These are phyloP conservation scores for Eucalyptus cloeziana DNA, from an alignment of 345 rosid genomes.

Conservation along the genomic window DNA sequence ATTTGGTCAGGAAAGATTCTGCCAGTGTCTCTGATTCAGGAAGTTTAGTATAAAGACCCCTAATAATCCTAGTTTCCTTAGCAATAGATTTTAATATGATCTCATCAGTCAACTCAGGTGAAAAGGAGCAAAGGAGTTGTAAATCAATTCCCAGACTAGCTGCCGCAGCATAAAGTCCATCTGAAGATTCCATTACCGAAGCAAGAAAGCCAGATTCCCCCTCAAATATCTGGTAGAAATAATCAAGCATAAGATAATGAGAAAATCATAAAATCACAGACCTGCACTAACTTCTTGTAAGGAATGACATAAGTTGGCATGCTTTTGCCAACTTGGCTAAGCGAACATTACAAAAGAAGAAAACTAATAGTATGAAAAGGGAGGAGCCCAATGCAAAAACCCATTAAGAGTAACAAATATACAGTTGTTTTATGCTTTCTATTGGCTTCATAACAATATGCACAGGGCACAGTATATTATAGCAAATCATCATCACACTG, in stretches of 20 bases:
- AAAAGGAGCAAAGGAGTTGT: conserved; percentile 73
- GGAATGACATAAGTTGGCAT: not conserved
- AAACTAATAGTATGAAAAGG: not conserved
- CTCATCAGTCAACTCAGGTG: conserved; percentile 65
- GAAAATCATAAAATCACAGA: not conserved
- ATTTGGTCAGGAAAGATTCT: conserved; percentile 80
- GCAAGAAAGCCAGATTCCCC: conserved; percentile 48
- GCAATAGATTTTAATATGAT: conserved; percentile 55
- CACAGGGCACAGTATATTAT: not conserved
- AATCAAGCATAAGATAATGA: not conserved
- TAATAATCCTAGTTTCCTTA: conserved; percentile 23
- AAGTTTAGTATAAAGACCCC: conserved; percentile 45
- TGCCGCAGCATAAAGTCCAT: conserved; percentile 87
- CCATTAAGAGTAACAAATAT: not conserved
- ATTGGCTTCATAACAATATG: not conserved
- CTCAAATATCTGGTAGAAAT: conserved; percentile 43
- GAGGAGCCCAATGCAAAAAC: not conserved
- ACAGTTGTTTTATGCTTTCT: not conserved
- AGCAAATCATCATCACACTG: not conserved
- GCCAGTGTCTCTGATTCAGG: conserved; percentile 82
- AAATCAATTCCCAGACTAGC: conserved; percentile 82
- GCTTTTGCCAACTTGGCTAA: not conserved
- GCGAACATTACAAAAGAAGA: not conserved
- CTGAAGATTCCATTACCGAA: conserved; percentile 58
- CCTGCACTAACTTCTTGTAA: not conserved